Evolutionary conservation across 345 rosid genomes (phyloP).

Genomic region (Hypericum androsaemum): DNA sequence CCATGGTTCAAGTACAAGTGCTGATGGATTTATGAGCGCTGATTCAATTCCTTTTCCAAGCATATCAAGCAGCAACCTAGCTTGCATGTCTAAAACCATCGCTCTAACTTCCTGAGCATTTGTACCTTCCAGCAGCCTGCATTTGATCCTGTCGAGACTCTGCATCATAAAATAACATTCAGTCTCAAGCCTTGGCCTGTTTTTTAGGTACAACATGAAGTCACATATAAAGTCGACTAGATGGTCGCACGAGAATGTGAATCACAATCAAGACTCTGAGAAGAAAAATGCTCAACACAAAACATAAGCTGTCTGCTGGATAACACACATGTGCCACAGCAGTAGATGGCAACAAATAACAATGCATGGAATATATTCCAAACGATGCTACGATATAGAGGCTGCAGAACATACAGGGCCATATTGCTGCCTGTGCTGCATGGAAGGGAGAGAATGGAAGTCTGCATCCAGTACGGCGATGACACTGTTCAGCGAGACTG

Average conservation of each 20-base stretch:
- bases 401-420: slow-evolving; percentile 74
- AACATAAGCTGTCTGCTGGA: too few relatives aligned
- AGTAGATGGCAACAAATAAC: too few relatives aligned
- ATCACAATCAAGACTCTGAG: neutral
- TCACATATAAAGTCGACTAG: neutral
- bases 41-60: slow-evolving; percentile 97
- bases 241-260: neutral
- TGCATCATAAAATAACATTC: slow-evolving; percentile 31
- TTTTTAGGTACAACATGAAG: neutral
- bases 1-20: slow-evolving; percentile 84
- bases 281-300: neutral
- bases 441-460: slow-evolving; percentile 94
- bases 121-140: slow-evolving; percentile 93
- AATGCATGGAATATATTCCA: neutral
- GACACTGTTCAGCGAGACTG: slow-evolving; percentile 93
- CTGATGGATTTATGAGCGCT: slow-evolving; percentile 90
- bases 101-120: slow-evolving; percentile 99
- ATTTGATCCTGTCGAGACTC: slow-evolving; percentile 96
- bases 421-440: slow-evolving; percentile 87
- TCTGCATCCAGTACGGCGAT: slow-evolving; percentile 98
- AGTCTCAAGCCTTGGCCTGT: neutral
- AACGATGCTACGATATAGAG: neutral
- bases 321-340: too few relatives aligned
- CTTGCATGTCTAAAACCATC: slow-evolving; percentile 99
- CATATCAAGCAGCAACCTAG: slow-evolving; percentile 93